Conservation (phyloP, 768 basidiomycete genomes). For the Arthromyces matolae region DNA sequence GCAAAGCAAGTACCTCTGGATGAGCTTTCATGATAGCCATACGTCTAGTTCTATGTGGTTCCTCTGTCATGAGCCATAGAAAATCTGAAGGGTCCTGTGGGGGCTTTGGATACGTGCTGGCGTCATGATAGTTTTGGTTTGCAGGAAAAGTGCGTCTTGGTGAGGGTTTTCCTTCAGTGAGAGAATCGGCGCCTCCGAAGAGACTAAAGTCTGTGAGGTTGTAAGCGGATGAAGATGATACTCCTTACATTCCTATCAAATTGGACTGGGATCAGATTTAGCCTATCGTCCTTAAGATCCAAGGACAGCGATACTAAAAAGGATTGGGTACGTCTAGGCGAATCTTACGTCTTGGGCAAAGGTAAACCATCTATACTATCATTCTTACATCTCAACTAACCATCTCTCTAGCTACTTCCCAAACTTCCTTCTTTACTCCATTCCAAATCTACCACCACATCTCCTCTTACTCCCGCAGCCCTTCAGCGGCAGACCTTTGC, state of each 20-base stretch:
- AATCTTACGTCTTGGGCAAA: conserved; percentile 31
- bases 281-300: neutral
- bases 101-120: conserved; percentile 41
- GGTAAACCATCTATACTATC: conserved; percentile 25
- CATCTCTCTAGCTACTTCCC: neutral
- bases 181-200: conserved; percentile 80
- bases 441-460: conserved; percentile 55
- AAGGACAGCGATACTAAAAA: conserved; percentile 9
- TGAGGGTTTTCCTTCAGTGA: conserved; percentile 51
- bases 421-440: conserved; percentile 34
- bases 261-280: conserved; percentile 36
- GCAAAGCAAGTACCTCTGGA: conserved; percentile 61
- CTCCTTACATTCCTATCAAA: conserved; percentile 48
- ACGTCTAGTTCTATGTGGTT: conserved; percentile 87
- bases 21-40: conserved; percentile 91
- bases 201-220: conserved; percentile 62
- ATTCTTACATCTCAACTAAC: neutral
- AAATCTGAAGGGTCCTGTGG: conserved; percentile 84
- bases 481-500: conserved; percentile 47
- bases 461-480: conserved; percentile 35
- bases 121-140: conserved; percentile 39
- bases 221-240: no score
- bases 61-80: conserved; percentile 96
- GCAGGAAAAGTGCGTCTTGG: conserved; percentile 48
- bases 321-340: conserved; percentile 29